Percentiles rank a stretch among this genome's conserved stretches.
Evolutionary conservation across 805 yeast species (phyloP).

Genomic region (Monosporozyma servazzii): DNA sequence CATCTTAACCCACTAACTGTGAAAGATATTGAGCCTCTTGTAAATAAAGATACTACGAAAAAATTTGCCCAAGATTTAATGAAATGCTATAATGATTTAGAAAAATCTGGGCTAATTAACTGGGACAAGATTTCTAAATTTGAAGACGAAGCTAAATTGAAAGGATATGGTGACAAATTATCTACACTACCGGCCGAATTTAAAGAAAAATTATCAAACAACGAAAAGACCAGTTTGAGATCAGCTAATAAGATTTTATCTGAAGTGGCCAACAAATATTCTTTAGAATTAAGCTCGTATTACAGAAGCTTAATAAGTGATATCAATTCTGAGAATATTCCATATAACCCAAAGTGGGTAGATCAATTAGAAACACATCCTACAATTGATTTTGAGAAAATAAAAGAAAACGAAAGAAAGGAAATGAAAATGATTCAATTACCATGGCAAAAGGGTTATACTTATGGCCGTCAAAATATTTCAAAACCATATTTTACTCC

Average conservation of each 20-base stretch:
- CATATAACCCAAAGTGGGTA: conserved; percentile 46
- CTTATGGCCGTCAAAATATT: conserved; percentile 74
- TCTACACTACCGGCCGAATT: conserved; percentile 15
- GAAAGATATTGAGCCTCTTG: conserved; percentile 30
- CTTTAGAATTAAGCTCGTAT: conserved; percentile 22
- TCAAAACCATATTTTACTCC: conserved; percentile 86
- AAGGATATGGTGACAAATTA: conserved; percentile 10
- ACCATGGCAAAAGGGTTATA: conserved; percentile 71
- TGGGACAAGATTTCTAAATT: conserved; percentile 7
- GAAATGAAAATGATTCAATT: conserved; percentile 41
- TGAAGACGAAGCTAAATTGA: conserved; percentile 8
- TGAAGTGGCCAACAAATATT: conserved; percentile 18
- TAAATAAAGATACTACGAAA: conserved; percentile 25
- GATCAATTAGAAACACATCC: conserved; percentile 36
- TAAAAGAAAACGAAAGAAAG: conserved; percentile 41
- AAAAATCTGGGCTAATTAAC: conserved; percentile 15
- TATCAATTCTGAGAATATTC: conserved; percentile 23
- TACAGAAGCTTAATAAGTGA: conserved; percentile 22
- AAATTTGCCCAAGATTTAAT: conserved; percentile 14
- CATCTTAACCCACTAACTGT: conserved; percentile 15
- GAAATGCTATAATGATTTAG: conserved; percentile 19
- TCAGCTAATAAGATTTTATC: conserved; percentile 21
- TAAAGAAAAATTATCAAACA: conserved; percentile 16
- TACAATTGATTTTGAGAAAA: conserved; percentile 35
- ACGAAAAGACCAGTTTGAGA: conserved; percentile 18